A percentile compares a stretch with the other conserved stretches of the same genome.
These are phyloP conservation scores for Spathaspora sp. DNA, from an alignment of 1,139 yeast genomes.

Conservation along the genomic window DNA sequence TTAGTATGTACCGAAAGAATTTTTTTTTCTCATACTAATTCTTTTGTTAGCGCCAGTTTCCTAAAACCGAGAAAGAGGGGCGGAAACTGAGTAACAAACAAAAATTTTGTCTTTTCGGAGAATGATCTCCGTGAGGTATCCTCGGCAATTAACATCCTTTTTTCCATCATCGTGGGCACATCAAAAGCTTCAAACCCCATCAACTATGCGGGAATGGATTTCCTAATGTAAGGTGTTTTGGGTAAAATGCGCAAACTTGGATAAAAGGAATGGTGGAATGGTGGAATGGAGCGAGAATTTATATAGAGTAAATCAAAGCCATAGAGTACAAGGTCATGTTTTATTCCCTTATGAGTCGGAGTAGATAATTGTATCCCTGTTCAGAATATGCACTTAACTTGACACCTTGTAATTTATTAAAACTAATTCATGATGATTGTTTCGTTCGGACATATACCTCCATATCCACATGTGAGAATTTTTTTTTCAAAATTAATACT, in stretches of 20 bases:
- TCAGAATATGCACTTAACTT: not conserved
- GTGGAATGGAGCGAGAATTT: not conserved
- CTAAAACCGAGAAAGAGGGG: slow-evolving; percentile 1
- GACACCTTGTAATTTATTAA: not conserved
- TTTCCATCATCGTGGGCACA: not conserved
- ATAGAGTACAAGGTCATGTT: not conserved
- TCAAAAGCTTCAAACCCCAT: not conserved
- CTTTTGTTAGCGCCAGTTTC: not conserved
- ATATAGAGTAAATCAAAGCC: not conserved
- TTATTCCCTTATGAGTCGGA: not conserved
- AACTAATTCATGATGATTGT: not conserved
- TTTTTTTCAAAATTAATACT: not conserved
- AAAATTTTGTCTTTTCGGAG: not conserved
- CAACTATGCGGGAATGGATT: not conserved
- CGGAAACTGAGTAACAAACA: not conserved
- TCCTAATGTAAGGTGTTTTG: not conserved
- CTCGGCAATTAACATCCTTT: not conserved
- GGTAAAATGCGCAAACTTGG: not conserved
- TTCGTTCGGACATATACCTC: not conserved
- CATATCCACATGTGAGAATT: not conserved
- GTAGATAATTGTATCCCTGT: not conserved
- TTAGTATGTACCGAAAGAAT: not conserved
- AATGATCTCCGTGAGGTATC: not conserved
- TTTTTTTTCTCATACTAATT: not conserved
- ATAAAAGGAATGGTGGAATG: not conserved